Evolutionary conservation across 306 rosid species (phyloP), one percentile per base, ranked within the genome.

Genomic region (Oxytropis ochrocephala): DNA sequence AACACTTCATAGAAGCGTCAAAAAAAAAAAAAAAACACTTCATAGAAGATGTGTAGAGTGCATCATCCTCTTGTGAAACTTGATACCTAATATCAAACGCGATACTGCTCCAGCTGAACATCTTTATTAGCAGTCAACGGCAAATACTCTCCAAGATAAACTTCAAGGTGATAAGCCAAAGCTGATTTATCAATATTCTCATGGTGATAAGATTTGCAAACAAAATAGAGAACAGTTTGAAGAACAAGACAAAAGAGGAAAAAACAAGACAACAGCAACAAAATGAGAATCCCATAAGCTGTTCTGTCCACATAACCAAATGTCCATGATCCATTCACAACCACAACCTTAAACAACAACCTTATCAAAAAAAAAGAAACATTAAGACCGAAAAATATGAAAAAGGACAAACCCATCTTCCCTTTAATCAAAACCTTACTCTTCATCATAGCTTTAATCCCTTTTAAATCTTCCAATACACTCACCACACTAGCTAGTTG

Each of bases 121-220:
- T 85, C 91, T 9, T 67, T 85, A 48, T 67, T 85, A 43, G 86
- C 36, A 6, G 41, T 87, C 80, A 87, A 72, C 0, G 96, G 91
- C 41, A 76, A 81, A 48, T 90, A 87, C 0, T 83, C 81, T 13
- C 91, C 96, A 0, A 69, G 14, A 73, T 73, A 82, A 21, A 78
- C 93, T 50, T 83, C 85, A 14, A 90, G 86, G 2, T 90, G 94
- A 60, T 87, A 88, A 0, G 94, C 82, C 5, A 90, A 48, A 9
- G 87, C 91, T 0, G 89, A 80, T 24, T 82, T 90, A 79, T 85
- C 94, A 11, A 87, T 87, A 14, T 74, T 84, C 67, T 90, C 88
- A 49, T 82, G 96, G 75, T 87, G 96, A 77, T 82, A 80, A 5
- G 94, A 87, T 59, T 90, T 90, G 81, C 95, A 90, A 5, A 87